A percentile compares a stretch with the other conserved stretches of the same genome.
Conservation (phyloP, 495 filamentous ascomycete genomes). For the Paragyromitra xinjiangensis region DNA sequence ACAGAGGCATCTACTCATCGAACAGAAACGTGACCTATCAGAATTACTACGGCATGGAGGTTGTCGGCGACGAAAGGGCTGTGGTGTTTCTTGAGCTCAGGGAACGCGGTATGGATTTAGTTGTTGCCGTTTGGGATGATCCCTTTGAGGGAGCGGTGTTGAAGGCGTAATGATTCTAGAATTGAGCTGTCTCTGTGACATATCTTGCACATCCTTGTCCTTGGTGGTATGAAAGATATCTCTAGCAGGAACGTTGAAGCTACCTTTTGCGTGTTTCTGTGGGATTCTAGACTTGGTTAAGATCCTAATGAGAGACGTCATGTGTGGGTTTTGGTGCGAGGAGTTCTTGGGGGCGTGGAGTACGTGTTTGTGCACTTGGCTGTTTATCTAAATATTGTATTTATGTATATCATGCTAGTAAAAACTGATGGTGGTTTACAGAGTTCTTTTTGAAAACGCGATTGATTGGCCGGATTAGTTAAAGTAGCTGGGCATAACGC, state of each 20-base stretch:
- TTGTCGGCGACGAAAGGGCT: constrained; percentile 41
- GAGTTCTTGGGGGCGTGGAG: too few species aligned
- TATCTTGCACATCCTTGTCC: too few species aligned
- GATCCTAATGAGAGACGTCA: too few species aligned
- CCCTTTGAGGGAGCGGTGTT: constrained; percentile 22
- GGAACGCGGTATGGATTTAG: constrained; percentile 35
- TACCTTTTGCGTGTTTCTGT: neutral
- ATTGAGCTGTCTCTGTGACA: neutral
- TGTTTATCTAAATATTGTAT: neutral
- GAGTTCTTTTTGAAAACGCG: neutral
- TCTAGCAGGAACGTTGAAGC: too few species aligned
- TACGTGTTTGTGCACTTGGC: too few species aligned
- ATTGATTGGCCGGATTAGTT: too few species aligned
- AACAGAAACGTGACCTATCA: constrained; percentile 46
- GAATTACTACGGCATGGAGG: constrained; percentile 40
- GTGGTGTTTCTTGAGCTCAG: constrained; percentile 43
- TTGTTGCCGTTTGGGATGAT: constrained; percentile 45
- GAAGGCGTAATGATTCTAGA: neutral
- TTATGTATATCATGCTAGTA: neutral
- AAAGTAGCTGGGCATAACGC: too few species aligned
- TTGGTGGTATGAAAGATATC: too few species aligned
- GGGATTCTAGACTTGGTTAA: neutral
- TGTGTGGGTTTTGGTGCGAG: too few species aligned
- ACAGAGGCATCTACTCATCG: constrained; percentile 41
- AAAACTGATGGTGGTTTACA: neutral